These are phyloP conservation scores for Ogataea pini DNA, from an alignment of 805 yeast genomes.

Conservation along the genomic window DNA sequence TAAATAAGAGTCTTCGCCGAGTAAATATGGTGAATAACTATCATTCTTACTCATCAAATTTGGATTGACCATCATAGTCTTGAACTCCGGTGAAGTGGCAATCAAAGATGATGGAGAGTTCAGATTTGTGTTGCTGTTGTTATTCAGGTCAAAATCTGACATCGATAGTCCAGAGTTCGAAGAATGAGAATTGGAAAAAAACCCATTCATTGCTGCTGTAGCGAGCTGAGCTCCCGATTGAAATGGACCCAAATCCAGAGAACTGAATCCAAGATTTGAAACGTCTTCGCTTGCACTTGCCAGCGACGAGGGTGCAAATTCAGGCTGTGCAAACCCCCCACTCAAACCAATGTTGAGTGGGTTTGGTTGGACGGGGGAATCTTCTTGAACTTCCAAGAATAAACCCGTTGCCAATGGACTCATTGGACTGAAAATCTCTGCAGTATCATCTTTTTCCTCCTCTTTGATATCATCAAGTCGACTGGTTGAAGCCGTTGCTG, in stretches of 20 bases:
- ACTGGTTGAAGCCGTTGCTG: constrained; percentile 5
- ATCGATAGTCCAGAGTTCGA: constrained; percentile 24
- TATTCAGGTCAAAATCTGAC: constrained; percentile 31
- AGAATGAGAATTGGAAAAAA: constrained; percentile 4
- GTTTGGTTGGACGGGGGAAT: background rate
- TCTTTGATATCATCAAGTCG: constrained; percentile 26
- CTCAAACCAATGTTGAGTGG: background rate
- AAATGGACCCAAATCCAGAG: constrained; percentile 29
- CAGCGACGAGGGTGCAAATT: background rate
- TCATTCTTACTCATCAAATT: constrained; percentile 5
- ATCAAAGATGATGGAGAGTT: constrained; percentile 20
- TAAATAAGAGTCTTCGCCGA: constrained; percentile 20
- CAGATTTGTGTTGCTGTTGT: constrained; percentile 8
- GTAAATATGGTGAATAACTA: constrained; percentile 12
- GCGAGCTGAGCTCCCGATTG: constrained; percentile 35
- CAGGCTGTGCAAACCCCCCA: constrained; percentile 2
- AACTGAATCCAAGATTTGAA: constrained; percentile 3
- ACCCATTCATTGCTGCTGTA: constrained; percentile 33
- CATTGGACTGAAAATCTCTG: constrained; percentile 15
- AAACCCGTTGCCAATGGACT: constrained; percentile 16
- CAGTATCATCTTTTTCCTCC: constrained; percentile 17
- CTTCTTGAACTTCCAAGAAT: constrained; percentile 5
- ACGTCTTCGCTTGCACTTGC: constrained; percentile 4
- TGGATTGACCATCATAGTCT: constrained; percentile 11
- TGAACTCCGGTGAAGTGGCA: constrained; percentile 21